Evolutionary conservation across 495 filamentous ascomycete species (phyloP).

Genomic region (Podospora anserina): DNA sequence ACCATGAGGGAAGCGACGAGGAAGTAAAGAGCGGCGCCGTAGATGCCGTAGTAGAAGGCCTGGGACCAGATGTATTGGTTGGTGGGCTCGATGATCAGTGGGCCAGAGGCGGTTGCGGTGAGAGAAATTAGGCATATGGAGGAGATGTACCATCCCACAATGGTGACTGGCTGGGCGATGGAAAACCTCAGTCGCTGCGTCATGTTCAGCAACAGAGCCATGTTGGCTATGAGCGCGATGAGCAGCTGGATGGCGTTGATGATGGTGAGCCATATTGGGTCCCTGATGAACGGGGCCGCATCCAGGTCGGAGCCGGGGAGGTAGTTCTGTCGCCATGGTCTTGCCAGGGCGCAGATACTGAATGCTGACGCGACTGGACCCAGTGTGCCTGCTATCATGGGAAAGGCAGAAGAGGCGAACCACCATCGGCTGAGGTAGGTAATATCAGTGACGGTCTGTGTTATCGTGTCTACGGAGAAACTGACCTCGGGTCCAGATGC

Average conservation of each 20-base stretch:
- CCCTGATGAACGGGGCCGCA: constrained; percentile 52
- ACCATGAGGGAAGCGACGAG: constrained; percentile 68
- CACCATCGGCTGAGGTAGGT: constrained; percentile 64
- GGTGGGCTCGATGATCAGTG: constrained; percentile 43
- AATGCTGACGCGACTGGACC: constrained; percentile 79
- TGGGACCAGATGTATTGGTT: constrained; percentile 62
- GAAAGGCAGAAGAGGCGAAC: constrained; percentile 79
- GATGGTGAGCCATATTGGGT: constrained; percentile 70
- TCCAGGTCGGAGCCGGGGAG: constrained; percentile 47
- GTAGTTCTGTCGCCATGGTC: constrained; percentile 67
- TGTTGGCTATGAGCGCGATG: constrained; percentile 68
- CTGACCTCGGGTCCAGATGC: constrained; percentile 56
- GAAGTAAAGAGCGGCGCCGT: constrained; percentile 73
- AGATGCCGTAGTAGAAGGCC: constrained; percentile 77
- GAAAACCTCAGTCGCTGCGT: constrained; percentile 72
- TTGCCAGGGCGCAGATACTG: constrained; percentile 71
- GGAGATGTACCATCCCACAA: constrained; percentile 60
- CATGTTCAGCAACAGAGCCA: constrained; percentile 78
- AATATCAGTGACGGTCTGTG: not conserved
- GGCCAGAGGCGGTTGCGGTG: constrained; percentile 52
- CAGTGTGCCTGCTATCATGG: constrained; percentile 77
- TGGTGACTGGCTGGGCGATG: constrained; percentile 70
- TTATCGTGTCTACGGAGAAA: constrained; percentile 1
- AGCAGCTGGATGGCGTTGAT: constrained; percentile 73
- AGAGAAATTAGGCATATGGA: constrained; percentile 61